Percentiles rank a stretch among this genome's conserved stretches.
Conservation (phyloP, 305 asterid species). For the Striga hermonthica region DNA sequence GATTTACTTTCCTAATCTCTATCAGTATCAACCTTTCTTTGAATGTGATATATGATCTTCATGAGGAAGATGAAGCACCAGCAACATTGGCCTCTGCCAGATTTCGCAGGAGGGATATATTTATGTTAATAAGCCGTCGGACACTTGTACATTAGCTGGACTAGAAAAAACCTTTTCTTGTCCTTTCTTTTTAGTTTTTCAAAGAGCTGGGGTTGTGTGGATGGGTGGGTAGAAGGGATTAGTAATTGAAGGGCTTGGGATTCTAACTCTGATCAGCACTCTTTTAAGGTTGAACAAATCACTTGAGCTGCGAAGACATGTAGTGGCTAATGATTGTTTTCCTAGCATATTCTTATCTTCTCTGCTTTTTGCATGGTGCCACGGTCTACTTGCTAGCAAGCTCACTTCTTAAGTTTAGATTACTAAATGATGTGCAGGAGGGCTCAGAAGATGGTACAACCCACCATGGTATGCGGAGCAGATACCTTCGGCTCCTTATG, state of each 20-base stretch:
- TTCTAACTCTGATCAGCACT: neutral
- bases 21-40: neutral
- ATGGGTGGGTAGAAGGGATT: neutral
- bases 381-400: conserved; percentile 28
- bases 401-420: conserved; percentile 24
- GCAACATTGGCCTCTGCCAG: conserved; percentile 9
- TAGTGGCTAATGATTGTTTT: conserved; percentile 17
- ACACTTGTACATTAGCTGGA: conserved; percentile 24
- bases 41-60: conserved; percentile 4
- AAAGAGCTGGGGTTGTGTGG: neutral
- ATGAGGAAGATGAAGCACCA: conserved; percentile 3
- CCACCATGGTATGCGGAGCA: conserved; percentile 84
- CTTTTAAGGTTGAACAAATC: neutral
- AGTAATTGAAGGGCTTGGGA: conserved; percentile 1
- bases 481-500: conserved; percentile 77
- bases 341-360: conserved; percentile 8
- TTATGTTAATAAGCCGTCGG: conserved; percentile 10
- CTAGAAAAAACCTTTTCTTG: neutral
- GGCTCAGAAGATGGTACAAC: conserved; percentile 91
- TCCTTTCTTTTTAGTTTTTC: neutral
- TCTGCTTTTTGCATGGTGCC: conserved; percentile 23
- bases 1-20: too few species aligned
- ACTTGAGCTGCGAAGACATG: conserved; percentile 3
- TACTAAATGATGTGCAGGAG: conserved; percentile 56
- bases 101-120: conserved; percentile 12